Evolutionary conservation across 1,284 basidiomycete genomes (phyloP).

Genomic region (Cryptococcus sp.): DNA sequence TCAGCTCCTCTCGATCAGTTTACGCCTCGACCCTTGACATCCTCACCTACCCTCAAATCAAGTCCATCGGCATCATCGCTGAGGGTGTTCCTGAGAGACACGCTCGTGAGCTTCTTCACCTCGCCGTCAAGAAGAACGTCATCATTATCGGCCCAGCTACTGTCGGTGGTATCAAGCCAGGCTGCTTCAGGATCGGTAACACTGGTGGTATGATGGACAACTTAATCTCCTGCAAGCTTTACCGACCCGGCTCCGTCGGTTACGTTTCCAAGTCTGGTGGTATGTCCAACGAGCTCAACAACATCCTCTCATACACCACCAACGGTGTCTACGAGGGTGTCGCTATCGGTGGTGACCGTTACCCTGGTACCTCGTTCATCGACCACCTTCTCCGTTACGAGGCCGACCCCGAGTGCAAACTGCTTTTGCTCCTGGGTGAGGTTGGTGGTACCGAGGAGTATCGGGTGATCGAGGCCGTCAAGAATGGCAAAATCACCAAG

Average conservation of each 20-base stretch:
- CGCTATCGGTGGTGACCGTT: constrained; percentile 98
- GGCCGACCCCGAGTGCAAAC: constrained; percentile 95
- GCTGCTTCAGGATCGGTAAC: constrained; percentile 99
- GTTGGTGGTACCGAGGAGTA: constrained; percentile 99
- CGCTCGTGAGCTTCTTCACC: constrained; percentile 91
- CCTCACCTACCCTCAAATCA: constrained; percentile 70
- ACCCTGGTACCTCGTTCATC: constrained; percentile 98
- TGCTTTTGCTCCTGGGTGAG: constrained; percentile 97
- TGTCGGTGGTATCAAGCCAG: constrained; percentile 99
- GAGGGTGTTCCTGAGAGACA: constrained; percentile 99
- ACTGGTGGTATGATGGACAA: constrained; percentile 99
- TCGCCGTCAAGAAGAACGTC: constrained; percentile 81
- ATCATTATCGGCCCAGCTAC: constrained; percentile 98
- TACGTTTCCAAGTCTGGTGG: constrained; percentile 99
- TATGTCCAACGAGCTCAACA: constrained; percentile 99
- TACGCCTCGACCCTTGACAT: constrained; percentile 94
- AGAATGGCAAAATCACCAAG: constrained; percentile 91
- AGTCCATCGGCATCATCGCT: constrained; percentile 90
- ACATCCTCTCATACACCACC: constrained; percentile 95
- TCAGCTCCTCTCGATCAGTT: constrained; percentile 91
- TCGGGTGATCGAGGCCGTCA: constrained; percentile 97
- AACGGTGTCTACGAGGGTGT: constrained; percentile 99
- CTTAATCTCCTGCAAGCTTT: constrained; percentile 97
- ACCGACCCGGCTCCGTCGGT: constrained; percentile 94
- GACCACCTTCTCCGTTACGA: constrained; percentile 98